Conservation (phyloP, 2,329 filamentous ascomycete species). For the Thermoascus crustaceus region DNA sequence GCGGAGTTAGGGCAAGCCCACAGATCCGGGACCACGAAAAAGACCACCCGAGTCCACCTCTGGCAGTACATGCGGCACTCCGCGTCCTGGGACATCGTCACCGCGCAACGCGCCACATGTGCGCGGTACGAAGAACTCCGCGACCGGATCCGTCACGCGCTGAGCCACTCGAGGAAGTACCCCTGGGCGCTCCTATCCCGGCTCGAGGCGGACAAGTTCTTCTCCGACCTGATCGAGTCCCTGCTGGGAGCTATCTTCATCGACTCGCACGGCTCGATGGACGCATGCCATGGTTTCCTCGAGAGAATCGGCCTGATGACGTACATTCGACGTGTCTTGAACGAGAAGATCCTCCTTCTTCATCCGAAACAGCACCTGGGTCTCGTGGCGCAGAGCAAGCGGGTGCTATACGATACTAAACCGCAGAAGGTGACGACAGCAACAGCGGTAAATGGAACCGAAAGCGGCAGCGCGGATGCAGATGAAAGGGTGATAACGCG, state of each 20-base stretch:
- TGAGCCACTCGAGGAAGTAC: constrained; percentile 49
- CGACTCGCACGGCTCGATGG: constrained; percentile 58
- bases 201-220: constrained; percentile 64
- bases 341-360: constrained; percentile 46
- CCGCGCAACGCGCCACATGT: constrained; percentile 38
- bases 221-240: constrained; percentile 75
- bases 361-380: constrained; percentile 52
- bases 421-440: constrained; percentile 1
- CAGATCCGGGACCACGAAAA: constrained; percentile 20
- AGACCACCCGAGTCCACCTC: constrained; percentile 38
- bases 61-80: constrained; percentile 64
- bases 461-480: no score
- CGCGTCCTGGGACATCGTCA: constrained; percentile 38
- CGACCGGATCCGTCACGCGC: constrained; percentile 40
- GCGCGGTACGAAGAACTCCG: constrained; percentile 44
- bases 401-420: constrained; percentile 2
- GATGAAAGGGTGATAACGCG: not conserved
- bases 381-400: constrained; percentile 4
- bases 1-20: constrained; percentile 12
- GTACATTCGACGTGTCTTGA: constrained; percentile 55
- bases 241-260: constrained; percentile 76
- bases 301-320: constrained; percentile 56
- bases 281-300: constrained; percentile 52
- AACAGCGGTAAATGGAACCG: not conserved
- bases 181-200: constrained; percentile 68